Evolutionary conservation across 805 yeast species (phyloP).

Genomic region (Torulaspora microellipsoides): DNA sequence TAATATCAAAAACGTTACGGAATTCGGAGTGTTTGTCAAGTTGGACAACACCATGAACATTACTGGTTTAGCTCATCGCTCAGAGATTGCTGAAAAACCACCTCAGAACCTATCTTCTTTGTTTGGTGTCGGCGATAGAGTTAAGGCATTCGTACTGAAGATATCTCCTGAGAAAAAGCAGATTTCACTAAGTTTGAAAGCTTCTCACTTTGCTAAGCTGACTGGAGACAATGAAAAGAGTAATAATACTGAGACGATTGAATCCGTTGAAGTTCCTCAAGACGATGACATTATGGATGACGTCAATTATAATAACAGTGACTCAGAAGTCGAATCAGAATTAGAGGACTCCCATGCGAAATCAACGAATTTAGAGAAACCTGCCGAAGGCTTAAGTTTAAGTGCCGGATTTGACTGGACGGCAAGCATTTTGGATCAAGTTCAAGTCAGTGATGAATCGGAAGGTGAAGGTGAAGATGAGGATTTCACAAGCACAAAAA

Average conservation of each 20-base stretch:
- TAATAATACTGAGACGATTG: conserved; percentile 19
- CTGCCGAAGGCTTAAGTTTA: conserved; percentile 62
- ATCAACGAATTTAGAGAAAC: conserved; percentile 20
- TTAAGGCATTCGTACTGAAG: conserved; percentile 72
- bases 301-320: conserved; percentile 27
- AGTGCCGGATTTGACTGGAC: conserved; percentile 91
- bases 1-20: conserved; percentile 67
- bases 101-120: conserved; percentile 54
- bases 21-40: conserved; percentile 86
- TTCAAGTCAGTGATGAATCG: conserved; percentile 51
- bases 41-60: conserved; percentile 69
- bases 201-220: conserved; percentile 64
- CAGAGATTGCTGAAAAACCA: conserved; percentile 72
- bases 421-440: conserved; percentile 81
- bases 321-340: conserved; percentile 34
- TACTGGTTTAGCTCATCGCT: conserved; percentile 82
- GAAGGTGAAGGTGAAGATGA: conserved; percentile 52
- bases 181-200: conserved; percentile 88
- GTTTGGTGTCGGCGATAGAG: conserved; percentile 86
- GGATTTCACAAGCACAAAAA: conserved; percentile 41
- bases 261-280: conserved; percentile 22
- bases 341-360: conserved; percentile 32
- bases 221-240: conserved; percentile 32
- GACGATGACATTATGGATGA: conserved; percentile 29
- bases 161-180: conserved; percentile 64